Evolutionary conservation across 345 rosid genomes (phyloP), one percentile per base, ranked within the genome.

Genomic region (Laguncularia racemosa): DNA sequence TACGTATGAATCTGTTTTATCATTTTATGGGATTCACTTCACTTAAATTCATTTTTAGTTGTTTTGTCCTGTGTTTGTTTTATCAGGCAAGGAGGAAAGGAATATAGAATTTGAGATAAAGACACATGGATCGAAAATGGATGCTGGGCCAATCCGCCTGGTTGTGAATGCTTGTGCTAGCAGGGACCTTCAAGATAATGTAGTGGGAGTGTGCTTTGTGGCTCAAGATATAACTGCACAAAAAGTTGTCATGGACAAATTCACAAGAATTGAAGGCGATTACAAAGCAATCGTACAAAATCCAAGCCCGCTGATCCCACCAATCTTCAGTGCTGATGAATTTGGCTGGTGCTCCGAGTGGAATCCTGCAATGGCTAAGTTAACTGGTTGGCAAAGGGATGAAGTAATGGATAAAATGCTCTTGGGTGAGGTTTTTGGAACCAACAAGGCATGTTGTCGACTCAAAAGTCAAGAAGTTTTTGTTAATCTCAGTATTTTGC

Each of bases 301-400:
- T 53, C 96, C 89, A 45, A 92, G 77, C 78, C 98, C 96, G 15
- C 67, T 92, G 74, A 92, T 92, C 53, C 98, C 98, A 4, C 95
- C 98, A 16, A 84, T 92, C 52, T 92, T 92, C 28, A 95, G 95
- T 23, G 72, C 81, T 0, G 96, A 92, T 62, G 96, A 89, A 62
- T 86, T 92, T 12, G 98, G 98, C 9, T 89, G 96, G 96, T 92
- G 98, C 70, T 86, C 93, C 0, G 98, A 92, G 78, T 91, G 98
- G 98, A 91, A 91, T 69, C 81, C 81, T 3, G 88, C 96, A 16
- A 91, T 91, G 96, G 69, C 68, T 19, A 86, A 81, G 62, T 57
- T 91, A 68, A 88, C 87, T 4, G 95, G 95, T 53, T 80, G 91
- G 86, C 78, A 76, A 56, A 80, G 96, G 50, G 93, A 88, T 60